Base-by-base conservation (phyloP, 257 asterid genomes). In the Cordia subcordata region DNA sequence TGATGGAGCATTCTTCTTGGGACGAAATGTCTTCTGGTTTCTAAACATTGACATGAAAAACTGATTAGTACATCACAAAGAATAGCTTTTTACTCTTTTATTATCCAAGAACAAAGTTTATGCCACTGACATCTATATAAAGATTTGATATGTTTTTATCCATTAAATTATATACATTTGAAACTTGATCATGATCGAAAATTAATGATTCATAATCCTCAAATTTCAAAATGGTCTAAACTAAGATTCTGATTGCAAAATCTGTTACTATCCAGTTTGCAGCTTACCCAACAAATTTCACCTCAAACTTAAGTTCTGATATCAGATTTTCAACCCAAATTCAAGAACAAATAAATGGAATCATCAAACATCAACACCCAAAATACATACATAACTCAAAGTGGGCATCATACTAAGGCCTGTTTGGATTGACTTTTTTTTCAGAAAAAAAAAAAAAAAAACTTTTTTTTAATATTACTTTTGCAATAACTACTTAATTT, bases 1-100 rank as follows among this genome's bases (percentile, higher is more conserved):
- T n/a, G 72, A 67, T 44, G 66, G 49, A 21, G 55, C 49, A 59
- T 23, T 59, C 32, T 67, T 67, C 33, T 59, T 67, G 16, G 66
- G 61, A 23, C 61, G 66, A 51, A 67, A 67, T 11, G 72, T 53
- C 57, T 33, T 53, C 57, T 53, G 57, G 33, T 53, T 53, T n/a
- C 57, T 53, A n/a, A 53, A 13, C 15, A 22, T 21, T 13, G 10
- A 14, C 14, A 52, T 10, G 13, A 52, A 22, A 5, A 51, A 18
- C 1, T 52, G 22, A 42, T 42, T 10, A 42, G 47, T 42, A 42
- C 47, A 27, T 22, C 59, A 54, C 17, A 54, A 42, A 42, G 10
- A 42, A 42, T 11, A 2, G 15, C 47, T 2, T 2, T 2, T 42
- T 42, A 42, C 10, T 42, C 47, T 2, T 42, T 42, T 14, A 42